Evolutionary conservation across 257 asterid species (phyloP).

Genomic region (Solanum lignicaule): DNA sequence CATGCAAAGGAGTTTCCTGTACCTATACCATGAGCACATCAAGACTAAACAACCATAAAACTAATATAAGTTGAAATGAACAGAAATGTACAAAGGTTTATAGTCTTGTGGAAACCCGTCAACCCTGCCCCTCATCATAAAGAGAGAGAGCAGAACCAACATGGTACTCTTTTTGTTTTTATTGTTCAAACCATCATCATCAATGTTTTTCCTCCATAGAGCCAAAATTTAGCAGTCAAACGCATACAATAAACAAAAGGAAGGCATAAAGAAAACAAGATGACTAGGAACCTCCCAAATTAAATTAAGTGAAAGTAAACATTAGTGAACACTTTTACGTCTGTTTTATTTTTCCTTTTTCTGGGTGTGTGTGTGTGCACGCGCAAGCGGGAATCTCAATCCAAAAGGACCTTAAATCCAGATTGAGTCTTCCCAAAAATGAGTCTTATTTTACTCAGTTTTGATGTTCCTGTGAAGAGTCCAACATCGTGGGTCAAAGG

Average conservation of each 20-base stretch:
- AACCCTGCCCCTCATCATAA: background rate
- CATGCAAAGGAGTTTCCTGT: slow-evolving; percentile 84
- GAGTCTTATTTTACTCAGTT: background rate
- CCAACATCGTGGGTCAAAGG: background rate
- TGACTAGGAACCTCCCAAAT: background rate
- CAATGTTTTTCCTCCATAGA: background rate
- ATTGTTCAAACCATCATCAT: background rate
- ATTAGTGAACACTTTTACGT: background rate
- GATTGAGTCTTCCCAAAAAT: background rate
- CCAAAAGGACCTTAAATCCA: background rate
- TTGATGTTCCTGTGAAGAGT: background rate
- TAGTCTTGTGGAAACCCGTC: background rate
- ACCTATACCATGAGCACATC: slow-evolving; percentile 38
- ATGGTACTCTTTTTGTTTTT: background rate
- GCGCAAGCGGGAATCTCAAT: background rate
- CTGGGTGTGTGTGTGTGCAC: background rate
- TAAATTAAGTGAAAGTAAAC: background rate
- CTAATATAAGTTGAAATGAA: background rate
- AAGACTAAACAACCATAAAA: background rate
- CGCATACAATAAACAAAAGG: background rate
- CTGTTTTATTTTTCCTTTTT: background rate
- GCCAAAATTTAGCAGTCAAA: background rate
- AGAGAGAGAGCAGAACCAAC: background rate
- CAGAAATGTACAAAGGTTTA: background rate
- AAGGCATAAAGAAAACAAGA: background rate